Base-by-base conservation (phyloP, 129 eudicot species). In the Artemisia tridentata region DNA sequence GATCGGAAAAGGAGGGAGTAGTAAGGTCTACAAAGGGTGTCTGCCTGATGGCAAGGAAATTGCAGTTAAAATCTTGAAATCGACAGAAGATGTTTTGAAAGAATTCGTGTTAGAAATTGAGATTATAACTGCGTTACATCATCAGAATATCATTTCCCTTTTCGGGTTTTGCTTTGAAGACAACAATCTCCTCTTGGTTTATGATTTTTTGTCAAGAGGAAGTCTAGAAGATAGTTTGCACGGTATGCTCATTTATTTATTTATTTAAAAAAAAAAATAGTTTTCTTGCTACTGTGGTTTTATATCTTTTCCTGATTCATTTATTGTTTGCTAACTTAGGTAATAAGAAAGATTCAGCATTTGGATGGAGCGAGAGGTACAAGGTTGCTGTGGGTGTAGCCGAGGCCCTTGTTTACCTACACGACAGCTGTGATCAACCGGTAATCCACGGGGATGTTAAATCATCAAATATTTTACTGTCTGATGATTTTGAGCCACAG, bases 1-100 rank as follows among this genome's bases (percentile, higher is more conserved):
- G 86, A 84, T 93, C 69, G 98, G 98, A 69, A 93, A 87, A 76
- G 98, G 98, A 29, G 98, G 98, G 55, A 93, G 82, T 67, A 93
- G 98, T 78, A 76, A 68, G 66, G 98, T 93, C 63, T 93, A 78
- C 82, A 75, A 77, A 84, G 96, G 98, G 56, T 78, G 75, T 75
- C 87, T 93, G 80, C 89, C 90, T 0, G 98, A 88, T 61, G 82
- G 78, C 48, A 79, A 79, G 63, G 78, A 79, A 72, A 72, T 79
- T 47, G 82, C 82, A 34, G 82, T 79, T 49, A 79, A 79, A 72
- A 72, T 79, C 64, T 66, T 79, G 78, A 79, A 79, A 59, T 79
- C 78, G 25, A 57, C 82, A 0, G 82, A 79, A 58, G 82, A 79
- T 38, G 69, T 79, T 13, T 52, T 79, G 69, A 79, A 72, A 65